Evolutionary conservation across 2,329 filamentous ascomycete genomes (phyloP).

Genomic region (Myriosclerotinia duriaeana): DNA sequence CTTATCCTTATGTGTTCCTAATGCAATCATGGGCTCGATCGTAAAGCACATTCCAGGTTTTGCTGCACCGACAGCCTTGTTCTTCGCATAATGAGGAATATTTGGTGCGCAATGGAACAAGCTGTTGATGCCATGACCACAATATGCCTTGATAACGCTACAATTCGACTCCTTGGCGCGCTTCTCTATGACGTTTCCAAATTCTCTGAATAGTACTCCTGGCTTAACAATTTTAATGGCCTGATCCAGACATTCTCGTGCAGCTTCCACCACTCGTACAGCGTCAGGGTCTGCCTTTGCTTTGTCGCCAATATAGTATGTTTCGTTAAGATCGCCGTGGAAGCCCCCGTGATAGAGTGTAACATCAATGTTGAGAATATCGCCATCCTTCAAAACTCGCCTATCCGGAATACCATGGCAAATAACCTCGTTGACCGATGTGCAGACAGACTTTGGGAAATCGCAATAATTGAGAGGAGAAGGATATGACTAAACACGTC

Average conservation of each 20-base stretch:
- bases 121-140: conserved; percentile 91
- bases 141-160: conserved; percentile 93
- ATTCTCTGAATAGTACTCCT: conserved; percentile 87
- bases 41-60: conserved; percentile 99
- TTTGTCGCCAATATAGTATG: conserved; percentile 93
- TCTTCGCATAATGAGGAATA: conserved; percentile 96
- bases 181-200: conserved; percentile 93
- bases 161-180: conserved; percentile 82
- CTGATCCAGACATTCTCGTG: conserved; percentile 85
- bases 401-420: conserved; percentile 98
- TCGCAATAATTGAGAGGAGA: conserved; percentile 93
- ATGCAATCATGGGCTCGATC: conserved; percentile 96
- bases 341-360: conserved; percentile 92
- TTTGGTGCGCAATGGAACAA: conserved; percentile 93
- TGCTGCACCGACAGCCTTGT: conserved; percentile 91
- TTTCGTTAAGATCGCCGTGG: conserved; percentile 96
- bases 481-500: conserved; percentile 71
- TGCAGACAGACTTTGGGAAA: conserved; percentile 98
- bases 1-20: conserved; percentile 87
- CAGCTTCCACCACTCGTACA: conserved; percentile 86
- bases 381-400: conserved; percentile 80
- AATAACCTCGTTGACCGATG: conserved; percentile 94
- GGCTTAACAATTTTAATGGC: conserved; percentile 92
- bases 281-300: conserved; percentile 80
- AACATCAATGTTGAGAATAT: conserved; percentile 96